Base-by-base conservation (phyloP, 148 eudicot species). In the Rhododendron mucronatum region DNA sequence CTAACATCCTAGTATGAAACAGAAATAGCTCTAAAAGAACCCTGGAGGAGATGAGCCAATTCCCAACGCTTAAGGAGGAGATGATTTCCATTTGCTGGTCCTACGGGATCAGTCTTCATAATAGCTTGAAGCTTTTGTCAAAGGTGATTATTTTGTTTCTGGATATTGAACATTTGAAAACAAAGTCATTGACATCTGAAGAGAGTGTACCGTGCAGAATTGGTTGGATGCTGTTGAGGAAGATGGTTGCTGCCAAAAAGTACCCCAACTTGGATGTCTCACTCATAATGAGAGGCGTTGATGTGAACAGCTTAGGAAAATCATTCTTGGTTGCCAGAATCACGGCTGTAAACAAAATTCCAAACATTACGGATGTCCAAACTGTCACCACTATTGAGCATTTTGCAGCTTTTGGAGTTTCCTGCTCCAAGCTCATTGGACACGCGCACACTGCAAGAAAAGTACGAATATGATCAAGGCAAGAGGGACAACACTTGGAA, bases 391-490 rank as follows among this genome's bases (percentile, higher is more conserved):
- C 33, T 57, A 87, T 84, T 2, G 94, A 88, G 82, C 90, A 89
- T 75, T 92, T 93, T 82, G 95, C 95, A 59, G 90, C 92, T 89
- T 89, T 89, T 30, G 94, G 92, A 78, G n/a, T 75, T 78, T 61
- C 91, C 90, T 48, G 94, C 94, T 87, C 96, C 96, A 7, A 94
- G 93, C 86, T 94, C 94, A 37, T 92, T 94, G 0, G 94, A 92
- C 39, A 94, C 93, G 45, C 96, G 90, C 44, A 94, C 93, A 61
- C 96, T 94, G 90, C 90, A 86, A 84, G 44, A 63, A 73, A 12
- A 28, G 35, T 69, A 69, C 5, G 1, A 28, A 28, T 13, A 28
- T 69, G 37, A n/a, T 28, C 75, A 69, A 28, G 33, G 15, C 20
- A 69, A 18, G 39, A 69, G 16, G 73, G 33, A 67, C 4, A 26